Evolutionary conservation across 1,284 basidiomycete species (phyloP).

Genomic region (Athelia psychrophila): DNA sequence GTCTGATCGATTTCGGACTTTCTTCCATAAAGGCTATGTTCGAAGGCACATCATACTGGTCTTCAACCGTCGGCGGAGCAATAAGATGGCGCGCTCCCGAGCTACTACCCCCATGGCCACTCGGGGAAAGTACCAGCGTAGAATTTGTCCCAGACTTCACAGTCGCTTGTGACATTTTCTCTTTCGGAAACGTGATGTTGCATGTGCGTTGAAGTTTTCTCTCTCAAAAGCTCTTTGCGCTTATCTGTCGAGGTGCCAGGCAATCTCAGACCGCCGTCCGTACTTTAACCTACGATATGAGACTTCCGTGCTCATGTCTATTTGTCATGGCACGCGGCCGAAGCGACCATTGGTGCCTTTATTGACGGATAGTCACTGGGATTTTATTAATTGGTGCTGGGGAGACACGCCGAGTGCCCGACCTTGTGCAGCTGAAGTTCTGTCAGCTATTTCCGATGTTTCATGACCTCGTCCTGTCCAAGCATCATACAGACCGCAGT

Average conservation of each 20-base stretch:
- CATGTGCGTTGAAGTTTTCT: background rate
- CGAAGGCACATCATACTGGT: constrained; percentile 1
- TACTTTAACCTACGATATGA: background rate
- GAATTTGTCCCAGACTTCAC: background rate
- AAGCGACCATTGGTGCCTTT: background rate
- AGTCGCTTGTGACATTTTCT: background rate
- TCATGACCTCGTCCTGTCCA: too few species aligned
- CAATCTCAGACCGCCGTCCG: background rate
- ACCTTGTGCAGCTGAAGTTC: too few species aligned
- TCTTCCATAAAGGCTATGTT: background rate
- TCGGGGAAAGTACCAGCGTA: background rate
- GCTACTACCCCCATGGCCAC: background rate
- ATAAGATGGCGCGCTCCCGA: background rate
- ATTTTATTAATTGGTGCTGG: background rate
- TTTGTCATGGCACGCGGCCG: background rate
- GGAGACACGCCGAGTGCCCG: too few species aligned
- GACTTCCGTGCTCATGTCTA: too few species aligned
- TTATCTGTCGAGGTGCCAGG: background rate
- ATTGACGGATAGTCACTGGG: background rate
- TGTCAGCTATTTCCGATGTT: too few species aligned
- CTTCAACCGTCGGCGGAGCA: background rate
- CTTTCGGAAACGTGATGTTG: background rate
- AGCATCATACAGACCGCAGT: too few species aligned
- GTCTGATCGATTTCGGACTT: background rate
- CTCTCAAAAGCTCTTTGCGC: background rate